Conservation (phyloP, 257 asterid genomes). For the Ajuga chamaepitys region DNA sequence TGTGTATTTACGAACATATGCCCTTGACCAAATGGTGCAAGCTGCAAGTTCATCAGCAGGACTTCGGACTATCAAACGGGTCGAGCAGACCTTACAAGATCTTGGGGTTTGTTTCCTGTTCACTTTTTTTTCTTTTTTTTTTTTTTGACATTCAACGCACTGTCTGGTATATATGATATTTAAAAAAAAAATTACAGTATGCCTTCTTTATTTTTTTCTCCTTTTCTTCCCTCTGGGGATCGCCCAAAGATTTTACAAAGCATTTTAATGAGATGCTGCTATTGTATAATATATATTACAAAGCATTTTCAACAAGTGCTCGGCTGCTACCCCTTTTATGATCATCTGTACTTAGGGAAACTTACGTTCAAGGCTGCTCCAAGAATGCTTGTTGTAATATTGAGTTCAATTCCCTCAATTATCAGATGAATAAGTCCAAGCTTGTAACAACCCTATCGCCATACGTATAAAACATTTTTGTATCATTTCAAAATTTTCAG, state of each 20-base stretch:
- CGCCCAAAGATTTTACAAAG: background rate
- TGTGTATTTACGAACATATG: constrained; percentile 81
- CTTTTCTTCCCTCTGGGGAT: background rate
- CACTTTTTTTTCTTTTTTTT: too few relatives aligned
- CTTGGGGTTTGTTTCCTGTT: constrained; percentile 77
- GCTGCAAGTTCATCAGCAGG: constrained; percentile 99
- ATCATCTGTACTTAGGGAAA: too few relatives aligned
- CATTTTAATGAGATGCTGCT: background rate
- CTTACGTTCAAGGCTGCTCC: background rate
- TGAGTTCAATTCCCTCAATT: background rate
- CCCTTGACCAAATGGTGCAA: constrained; percentile 95
- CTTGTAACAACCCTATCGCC: background rate
- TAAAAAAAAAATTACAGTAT: background rate
- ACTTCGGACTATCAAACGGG: constrained; percentile 88
- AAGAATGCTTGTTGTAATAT: background rate
- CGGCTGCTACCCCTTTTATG: too few relatives aligned
- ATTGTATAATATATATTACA: background rate
- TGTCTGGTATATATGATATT: background rate
- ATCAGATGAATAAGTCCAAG: background rate
- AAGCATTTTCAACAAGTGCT: too few relatives aligned
- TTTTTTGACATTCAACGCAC: background rate
- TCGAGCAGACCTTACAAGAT: constrained; percentile 95
- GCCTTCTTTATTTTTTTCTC: background rate
- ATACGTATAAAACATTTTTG: background rate
- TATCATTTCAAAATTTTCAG: background rate